Evolutionary conservation across 106 monocot species (phyloP), one percentile per base, ranked within the genome.

Genomic region (Phalaenopsis aphrodite): DNA sequence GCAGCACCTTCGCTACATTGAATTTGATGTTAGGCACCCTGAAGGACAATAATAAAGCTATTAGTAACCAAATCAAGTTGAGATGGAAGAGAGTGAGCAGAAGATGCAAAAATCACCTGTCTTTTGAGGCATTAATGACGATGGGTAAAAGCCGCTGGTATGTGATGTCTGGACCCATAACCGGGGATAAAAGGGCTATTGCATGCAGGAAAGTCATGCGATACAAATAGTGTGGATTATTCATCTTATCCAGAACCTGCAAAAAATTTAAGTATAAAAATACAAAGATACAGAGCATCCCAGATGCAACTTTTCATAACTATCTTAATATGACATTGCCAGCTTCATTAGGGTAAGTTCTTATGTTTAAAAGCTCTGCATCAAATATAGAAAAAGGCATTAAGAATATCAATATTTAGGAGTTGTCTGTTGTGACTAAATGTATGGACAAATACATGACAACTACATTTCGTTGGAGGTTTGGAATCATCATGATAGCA

Each of bases 11-110:
- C 38, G 93, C 95, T 38, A 91, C 93, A 81, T 95, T 95, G 84
- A 95, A 95, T 80, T 93, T 95, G 66, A 95, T 93, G 86, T 95
- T 95, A 19, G 95, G 93, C 41, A 95, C 95, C 84, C 95, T 93
- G 85, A 52, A 5, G 10, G 38, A 85, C 72, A 78, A 36, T 77
- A 52, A 52, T 5, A 36, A 75, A 73, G 30, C 5, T 39, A 38
- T 71, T 16, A 41, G 69, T 8, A 42, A 74, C 74, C 18, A 74
- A 43, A 7, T 19, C 45, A 45, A 74, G n/a, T 19, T 45, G 1
- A 74, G 19, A 74, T 45, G 43, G 5, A 74, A 19, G 74, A 6
- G 3, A 7, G 19, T 19, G 7, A 74, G 18, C 5, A 74, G 38
- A 69, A 43, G 42, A 4, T 12, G 4, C 21, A 74, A 45, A 69